These are phyloP conservation scores for Sporothrix phasma DNA, from an alignment of 2,329 filamentous ascomycete species.

Conservation along the genomic window DNA sequence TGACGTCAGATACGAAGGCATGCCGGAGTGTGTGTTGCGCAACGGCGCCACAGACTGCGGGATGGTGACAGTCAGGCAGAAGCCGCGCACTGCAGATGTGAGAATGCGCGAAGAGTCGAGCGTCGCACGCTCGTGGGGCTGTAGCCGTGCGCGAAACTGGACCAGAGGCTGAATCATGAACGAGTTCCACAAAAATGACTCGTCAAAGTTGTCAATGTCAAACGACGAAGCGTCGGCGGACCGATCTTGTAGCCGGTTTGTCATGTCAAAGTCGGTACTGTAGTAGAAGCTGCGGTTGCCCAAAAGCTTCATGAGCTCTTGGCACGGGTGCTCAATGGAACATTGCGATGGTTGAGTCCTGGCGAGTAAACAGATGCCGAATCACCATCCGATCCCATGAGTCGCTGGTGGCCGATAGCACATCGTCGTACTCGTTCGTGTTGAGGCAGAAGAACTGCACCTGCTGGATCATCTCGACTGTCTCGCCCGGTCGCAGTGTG, in stretches of 20 bases:
- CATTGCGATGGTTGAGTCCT: slow-evolving; percentile 54
- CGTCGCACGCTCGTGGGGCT: slow-evolving; percentile 61
- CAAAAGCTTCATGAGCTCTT: slow-evolving; percentile 82
- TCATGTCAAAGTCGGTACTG: slow-evolving; percentile 95
- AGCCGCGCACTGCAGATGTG: slow-evolving; percentile 88
- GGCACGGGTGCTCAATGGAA: slow-evolving; percentile 75
- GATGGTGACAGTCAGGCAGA: slow-evolving; percentile 78
- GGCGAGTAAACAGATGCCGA: slow-evolving; percentile 39
- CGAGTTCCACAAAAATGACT: slow-evolving; percentile 92
- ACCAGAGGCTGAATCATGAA: slow-evolving; percentile 95
- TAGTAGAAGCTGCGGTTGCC: slow-evolving; percentile 96
- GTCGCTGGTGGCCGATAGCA: slow-evolving; percentile 42
- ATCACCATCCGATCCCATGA: slow-evolving; percentile 43
- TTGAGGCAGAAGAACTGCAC: slow-evolving; percentile 94
- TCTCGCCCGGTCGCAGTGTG: slow-evolving; percentile 76
- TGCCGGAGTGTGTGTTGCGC: slow-evolving; percentile 52
- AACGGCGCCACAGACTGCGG: slow-evolving; percentile 67
- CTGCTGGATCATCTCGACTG: slow-evolving; percentile 72
- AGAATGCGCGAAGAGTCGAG: slow-evolving; percentile 83
- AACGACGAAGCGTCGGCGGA: slow-evolving; percentile 68
- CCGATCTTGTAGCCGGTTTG: slow-evolving; percentile 82
- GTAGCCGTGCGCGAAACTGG: slow-evolving; percentile 73
- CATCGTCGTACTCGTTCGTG: slow-evolving; percentile 73
- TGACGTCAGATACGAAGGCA: slow-evolving; percentile 81
- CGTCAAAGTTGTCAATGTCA: slow-evolving; percentile 85